Evolutionary conservation across 1,284 basidiomycete genomes (phyloP), one percentile per base, ranked within the genome.

Genomic region (Pyrrhoderma noxium): DNA sequence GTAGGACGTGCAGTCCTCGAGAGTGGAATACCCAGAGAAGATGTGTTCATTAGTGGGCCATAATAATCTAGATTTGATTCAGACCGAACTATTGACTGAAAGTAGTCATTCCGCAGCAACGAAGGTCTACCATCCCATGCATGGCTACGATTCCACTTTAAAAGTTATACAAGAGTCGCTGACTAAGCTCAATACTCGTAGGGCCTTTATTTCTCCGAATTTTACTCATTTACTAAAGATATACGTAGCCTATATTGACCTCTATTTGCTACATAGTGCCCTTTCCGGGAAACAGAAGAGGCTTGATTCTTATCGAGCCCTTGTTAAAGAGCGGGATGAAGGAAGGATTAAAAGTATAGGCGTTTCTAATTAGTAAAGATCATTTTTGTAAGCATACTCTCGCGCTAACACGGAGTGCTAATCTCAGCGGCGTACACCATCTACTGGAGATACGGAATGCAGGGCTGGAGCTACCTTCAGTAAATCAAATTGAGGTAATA

Each of bases 301-400:
- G 3, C 61, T 73, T 8, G 65, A 67, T 22, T 68, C 75, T 0
- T 77, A 70, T 61, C 65, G 62, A 41, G 71, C 69, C 0, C 63
- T 74, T 5, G 59, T 71, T 8, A 61, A 69, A 43, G 63, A 64
- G 27, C 68, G 72, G 56, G 67, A 71, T 37, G 70, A 65, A 25
- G 80, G 80, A 0, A 72, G 74, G 62, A 59, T 79, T 22, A 66
- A 62, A 47, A 68, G 70, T 41, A 73, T 80, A 16, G 80, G 80
- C 2, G 79, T 82, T 7, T 75, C 72, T n/a, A 82, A 82, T 60
- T 80, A 73, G 74, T 75, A 51, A n/a, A 56, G 64, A n/a, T 34
- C 19, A 21, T 35, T 3, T 2, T 22, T 37, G 34, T 40, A 40
- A 5, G 5, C 16, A 22, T 7, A n/a, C 8, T 8, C 8, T 40